A percentile compares a stretch with the other conserved stretches of the same genome.
phyloP scores from a whole-genome alignment of 78 protist genomes.

The Chrysochromulina parva region DNA sequence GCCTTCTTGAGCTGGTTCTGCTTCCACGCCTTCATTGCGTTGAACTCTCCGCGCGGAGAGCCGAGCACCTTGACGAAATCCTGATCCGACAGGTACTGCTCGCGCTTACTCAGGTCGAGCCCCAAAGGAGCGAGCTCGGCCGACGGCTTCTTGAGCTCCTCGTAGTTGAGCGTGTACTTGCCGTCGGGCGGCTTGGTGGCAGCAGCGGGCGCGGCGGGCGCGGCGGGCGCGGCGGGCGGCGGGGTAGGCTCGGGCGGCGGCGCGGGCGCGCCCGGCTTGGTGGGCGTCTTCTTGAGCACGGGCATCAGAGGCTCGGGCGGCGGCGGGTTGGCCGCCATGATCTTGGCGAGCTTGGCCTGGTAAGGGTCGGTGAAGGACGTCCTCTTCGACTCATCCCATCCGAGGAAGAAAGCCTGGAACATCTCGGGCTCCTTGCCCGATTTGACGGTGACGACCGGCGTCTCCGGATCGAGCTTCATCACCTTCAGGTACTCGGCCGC shows the following conservation, averaged over 20 bases:
- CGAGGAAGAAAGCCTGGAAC: slow-evolving; percentile 66
- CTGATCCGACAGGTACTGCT: slow-evolving; percentile 38
- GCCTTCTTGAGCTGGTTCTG: background rate
- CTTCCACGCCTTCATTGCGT: slow-evolving; percentile 36
- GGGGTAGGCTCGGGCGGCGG: background rate
- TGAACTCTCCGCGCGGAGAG: background rate
- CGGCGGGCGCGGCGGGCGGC: background rate
- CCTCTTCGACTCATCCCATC: slow-evolving; percentile 19
- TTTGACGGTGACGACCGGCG: background rate
- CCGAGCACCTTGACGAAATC: slow-evolving; percentile 29
- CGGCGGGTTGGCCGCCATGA: background rate
- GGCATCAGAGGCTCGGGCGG: background rate
- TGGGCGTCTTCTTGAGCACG: background rate
- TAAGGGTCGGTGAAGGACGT: slow-evolving; percentile 24
- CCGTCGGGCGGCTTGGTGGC: background rate
- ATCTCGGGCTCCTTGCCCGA: slow-evolving; percentile 59
- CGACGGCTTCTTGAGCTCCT: background rate
- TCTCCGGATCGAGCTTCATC: background rate
- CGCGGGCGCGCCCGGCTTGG: background rate
- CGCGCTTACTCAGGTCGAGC: background rate
- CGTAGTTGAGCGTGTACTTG: background rate
- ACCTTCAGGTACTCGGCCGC: slow-evolving; percentile 24
- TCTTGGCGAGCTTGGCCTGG: slow-evolving; percentile 29
- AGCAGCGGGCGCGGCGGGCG: background rate
- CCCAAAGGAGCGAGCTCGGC: background rate